phyloP scores from a whole-genome alignment of 2,329 filamentous ascomycete species.

The Parastagonospora nodorum region DNA sequence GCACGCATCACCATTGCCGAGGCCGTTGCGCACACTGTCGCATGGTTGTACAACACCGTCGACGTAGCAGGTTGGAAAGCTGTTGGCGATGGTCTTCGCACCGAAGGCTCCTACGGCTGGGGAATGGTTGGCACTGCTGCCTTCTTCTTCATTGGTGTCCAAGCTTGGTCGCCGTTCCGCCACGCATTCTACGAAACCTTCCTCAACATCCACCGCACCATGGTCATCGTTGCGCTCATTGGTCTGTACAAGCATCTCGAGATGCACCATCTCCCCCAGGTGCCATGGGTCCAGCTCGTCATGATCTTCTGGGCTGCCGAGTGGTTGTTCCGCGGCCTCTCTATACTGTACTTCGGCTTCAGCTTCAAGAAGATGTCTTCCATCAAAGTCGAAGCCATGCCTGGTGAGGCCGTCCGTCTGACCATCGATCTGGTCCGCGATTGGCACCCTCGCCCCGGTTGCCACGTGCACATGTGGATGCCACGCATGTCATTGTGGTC shows the following conservation, averaged over 20 bases:
- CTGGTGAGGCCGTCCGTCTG: slow-evolving; percentile 64
- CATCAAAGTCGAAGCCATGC: slow-evolving; percentile 63
- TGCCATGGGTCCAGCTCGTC: slow-evolving; percentile 75
- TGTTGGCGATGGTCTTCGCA: slow-evolving; percentile 59
- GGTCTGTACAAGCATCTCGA: slow-evolving; percentile 81
- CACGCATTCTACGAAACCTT: slow-evolving; percentile 99
- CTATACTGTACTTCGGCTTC: slow-evolving; percentile 60
- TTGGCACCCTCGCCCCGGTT: slow-evolving; percentile 60
- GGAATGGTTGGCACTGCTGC: slow-evolving; percentile 65
- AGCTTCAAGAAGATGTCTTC: slow-evolving; percentile 56
- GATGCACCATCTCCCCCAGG: slow-evolving; percentile 68
- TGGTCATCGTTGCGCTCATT: slow-evolving; percentile 70
- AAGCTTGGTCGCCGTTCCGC: slow-evolving; percentile 77
- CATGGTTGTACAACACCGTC: slow-evolving; percentile 72
- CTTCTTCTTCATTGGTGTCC: slow-evolving; percentile 69
- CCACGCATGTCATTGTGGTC: slow-evolving; percentile 51
- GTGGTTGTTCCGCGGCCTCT: slow-evolving; percentile 53
- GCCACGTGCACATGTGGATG: slow-evolving; percentile 66
- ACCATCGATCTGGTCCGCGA: slow-evolving; percentile 64
- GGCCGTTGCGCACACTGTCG: slow-evolving; percentile 69
- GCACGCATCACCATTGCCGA: slow-evolving; percentile 75
- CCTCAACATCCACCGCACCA: slow-evolving; percentile 79
- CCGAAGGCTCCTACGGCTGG: slow-evolving; percentile 67
- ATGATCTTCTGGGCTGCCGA: slow-evolving; percentile 80
- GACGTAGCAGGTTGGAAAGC: slow-evolving; percentile 66